Base-by-base conservation (phyloP, 2,329 filamentous ascomycete species). In the Aspergillus proliferans region DNA sequence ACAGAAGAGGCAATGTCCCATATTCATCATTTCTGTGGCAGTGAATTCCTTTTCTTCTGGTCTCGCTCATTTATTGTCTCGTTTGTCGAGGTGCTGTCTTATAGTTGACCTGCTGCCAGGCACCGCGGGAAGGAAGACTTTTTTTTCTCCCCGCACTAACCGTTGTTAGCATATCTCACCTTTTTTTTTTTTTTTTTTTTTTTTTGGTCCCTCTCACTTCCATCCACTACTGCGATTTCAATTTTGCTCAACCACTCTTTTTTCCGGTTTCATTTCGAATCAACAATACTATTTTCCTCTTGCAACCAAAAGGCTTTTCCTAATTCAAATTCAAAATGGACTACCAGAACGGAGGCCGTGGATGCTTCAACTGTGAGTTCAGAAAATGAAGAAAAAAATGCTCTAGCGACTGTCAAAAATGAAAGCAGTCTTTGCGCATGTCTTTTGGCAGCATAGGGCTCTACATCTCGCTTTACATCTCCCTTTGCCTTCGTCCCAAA, bases 341-440 rank as follows among this genome's bases (percentile, higher is more conserved):
- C 58, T 75, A 69, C 58, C 71, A 71, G 58, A 57, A 68, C 54
- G 72, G 71, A 59, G 70, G 70, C 58, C 76, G 77, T 66, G 76
- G 75, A 60, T 81, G 78, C 71, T 81, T 79, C 69, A 81, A 80
- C 69, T 81, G 78, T 80, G 63, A 71, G 76, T 77, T 57, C 49
- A 43, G 42, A 41, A 30, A 36, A 43, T 24, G 43, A 12, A 28
- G 8, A 10, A 10, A 28, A 22, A 6, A 21, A 21, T 21, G 4
- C 26, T 30, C 26, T 30, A 30, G 26, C 26, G 26, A 30, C 26
- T 30, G 9, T 30, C 26, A 30, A 30, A 28, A 30, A 30, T 30
- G 4, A 30, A 12, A 30, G 9, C 26, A 28, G 26, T 28, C 26
- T 28, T 28, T 28, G 26, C 26, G 26, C 26, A 30, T 30, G 26